A percentile compares a stretch with the other conserved stretches of the same genome.
Conservation (phyloP, 1,284 basidiomycete species). For the Pseudozyma pruni region DNA sequence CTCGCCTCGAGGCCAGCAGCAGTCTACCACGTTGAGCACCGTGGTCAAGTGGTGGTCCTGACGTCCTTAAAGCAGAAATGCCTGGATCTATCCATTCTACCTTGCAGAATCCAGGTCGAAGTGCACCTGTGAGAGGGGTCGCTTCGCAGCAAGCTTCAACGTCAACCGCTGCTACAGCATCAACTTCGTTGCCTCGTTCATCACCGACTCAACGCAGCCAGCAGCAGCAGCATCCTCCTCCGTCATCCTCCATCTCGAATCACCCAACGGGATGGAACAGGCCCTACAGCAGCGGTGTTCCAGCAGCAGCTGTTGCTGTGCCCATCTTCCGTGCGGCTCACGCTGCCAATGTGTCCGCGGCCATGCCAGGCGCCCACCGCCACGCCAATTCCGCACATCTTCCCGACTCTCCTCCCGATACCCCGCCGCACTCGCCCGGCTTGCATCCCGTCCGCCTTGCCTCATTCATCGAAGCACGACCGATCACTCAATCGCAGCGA, state of each 20-base stretch:
- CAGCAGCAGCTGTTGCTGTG: slow-evolving; percentile 44
- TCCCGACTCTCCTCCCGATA: slow-evolving; percentile 53
- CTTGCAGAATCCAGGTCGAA: slow-evolving; percentile 55
- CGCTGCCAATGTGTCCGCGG: slow-evolving; percentile 6
- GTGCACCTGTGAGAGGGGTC: slow-evolving; percentile 61
- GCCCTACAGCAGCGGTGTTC: slow-evolving; percentile 46
- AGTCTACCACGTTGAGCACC: slow-evolving; percentile 53
- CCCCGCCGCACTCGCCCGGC: slow-evolving; percentile 49
- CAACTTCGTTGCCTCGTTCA: background rate
- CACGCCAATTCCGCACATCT: slow-evolving; percentile 19
- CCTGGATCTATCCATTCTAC: slow-evolving; percentile 40
- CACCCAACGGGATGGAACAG: slow-evolving; percentile 30
- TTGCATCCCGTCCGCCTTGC: slow-evolving; percentile 20
- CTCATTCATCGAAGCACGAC: slow-evolving; percentile 9
- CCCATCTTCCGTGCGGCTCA: slow-evolving; percentile 38
- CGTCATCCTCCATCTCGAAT: background rate
- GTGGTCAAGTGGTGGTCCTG: slow-evolving; percentile 60
- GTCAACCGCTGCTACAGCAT: background rate
- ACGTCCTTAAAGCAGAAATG: slow-evolving; percentile 59
- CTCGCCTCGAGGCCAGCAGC: slow-evolving; percentile 41
- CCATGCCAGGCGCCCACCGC: slow-evolving; percentile 6
- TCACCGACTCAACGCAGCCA: background rate
- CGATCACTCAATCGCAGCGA: slow-evolving; percentile 13
- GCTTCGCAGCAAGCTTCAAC: slow-evolving; percentile 48
- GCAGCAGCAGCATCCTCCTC: too few relatives aligned